A percentile compares a stretch with the other conserved stretches of the same genome.
Conservation (phyloP, 352 stramenopile genomes). For the Globisporangium cederbergense region DNA sequence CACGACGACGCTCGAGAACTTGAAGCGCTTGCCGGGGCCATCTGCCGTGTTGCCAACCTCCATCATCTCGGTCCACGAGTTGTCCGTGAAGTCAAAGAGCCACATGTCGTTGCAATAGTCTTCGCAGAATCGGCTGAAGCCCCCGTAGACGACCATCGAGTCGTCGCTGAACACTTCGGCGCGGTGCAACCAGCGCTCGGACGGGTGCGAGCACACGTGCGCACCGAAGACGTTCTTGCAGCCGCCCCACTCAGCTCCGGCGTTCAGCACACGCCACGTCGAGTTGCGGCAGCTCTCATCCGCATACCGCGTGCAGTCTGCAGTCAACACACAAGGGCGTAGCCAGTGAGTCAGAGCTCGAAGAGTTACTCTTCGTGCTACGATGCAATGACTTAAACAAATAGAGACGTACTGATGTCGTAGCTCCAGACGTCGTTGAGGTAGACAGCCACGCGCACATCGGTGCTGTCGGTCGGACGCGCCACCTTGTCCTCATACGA, state of each 20-base stretch:
- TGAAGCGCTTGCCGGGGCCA: conserved; percentile 90
- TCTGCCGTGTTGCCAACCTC: conserved; percentile 48
- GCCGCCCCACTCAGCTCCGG: conserved; percentile 86
- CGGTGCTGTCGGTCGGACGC: conserved; percentile 32
- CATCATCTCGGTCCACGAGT: conserved; percentile 88
- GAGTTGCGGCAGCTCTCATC: conserved; percentile 80
- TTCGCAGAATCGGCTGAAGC: conserved; percentile 89
- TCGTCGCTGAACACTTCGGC: conserved; percentile 86
- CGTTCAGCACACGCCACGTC: conserved; percentile 84
- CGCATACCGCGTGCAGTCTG: conserved; percentile 82
- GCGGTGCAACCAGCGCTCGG: conserved; percentile 87
- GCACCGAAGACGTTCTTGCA: conserved; percentile 88
- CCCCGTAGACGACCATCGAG: conserved; percentile 93
- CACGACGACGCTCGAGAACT: conserved; percentile 84
- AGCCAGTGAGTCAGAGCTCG: too few relatives aligned
- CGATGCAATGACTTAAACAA: not conserved
- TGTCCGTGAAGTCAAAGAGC: conserved; percentile 90
- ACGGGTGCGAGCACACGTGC: conserved; percentile 84
- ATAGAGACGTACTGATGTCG: conserved; percentile 72
- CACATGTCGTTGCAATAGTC: conserved; percentile 97
- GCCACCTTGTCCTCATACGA: conserved; percentile 88
- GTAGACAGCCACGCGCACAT: conserved; percentile 82
- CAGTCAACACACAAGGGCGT: not conserved
- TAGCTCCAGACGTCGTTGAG: conserved; percentile 98
- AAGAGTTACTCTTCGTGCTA: too few relatives aligned